Evolutionary conservation across 108 stramenopile species (phyloP).

Genomic region (Stephanodiscus triporus): DNA sequence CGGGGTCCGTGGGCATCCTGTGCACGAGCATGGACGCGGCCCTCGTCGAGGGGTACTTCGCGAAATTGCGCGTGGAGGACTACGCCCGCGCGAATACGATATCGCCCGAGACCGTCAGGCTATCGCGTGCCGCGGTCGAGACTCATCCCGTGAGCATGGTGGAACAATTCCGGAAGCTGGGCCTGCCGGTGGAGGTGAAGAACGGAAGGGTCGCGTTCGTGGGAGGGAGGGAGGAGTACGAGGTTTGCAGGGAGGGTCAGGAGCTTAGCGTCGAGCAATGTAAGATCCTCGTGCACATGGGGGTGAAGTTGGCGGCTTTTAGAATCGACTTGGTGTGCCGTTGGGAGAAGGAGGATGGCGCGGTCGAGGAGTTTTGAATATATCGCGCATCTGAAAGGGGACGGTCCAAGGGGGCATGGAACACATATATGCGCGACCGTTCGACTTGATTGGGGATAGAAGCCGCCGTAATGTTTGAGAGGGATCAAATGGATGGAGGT

Average conservation of each 20-base stretch:
- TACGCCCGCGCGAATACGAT: constrained; percentile 89
- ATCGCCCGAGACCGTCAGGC: constrained; percentile 66
- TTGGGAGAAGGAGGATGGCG: constrained; percentile 72
- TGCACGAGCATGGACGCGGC: constrained; percentile 73
- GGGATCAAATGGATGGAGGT: no score
- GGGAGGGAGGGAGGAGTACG: constrained; percentile 71
- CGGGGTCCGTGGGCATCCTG: constrained; percentile 90
- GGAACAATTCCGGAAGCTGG: constrained; percentile 94
- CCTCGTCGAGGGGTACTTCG: constrained; percentile 89
- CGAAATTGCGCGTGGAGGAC: constrained; percentile 78
- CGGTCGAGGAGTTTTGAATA: constrained; percentile 53
- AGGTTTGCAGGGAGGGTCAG: constrained; percentile 89
- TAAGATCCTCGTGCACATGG: constrained; percentile 91
- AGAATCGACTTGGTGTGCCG: constrained; percentile 77
- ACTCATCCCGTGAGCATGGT: constrained; percentile 92
- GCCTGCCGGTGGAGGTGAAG: constrained; percentile 91
- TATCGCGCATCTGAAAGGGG: neutral
- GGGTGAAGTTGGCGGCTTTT: constrained; percentile 81
- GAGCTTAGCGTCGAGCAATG: constrained; percentile 87
- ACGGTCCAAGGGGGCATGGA: neutral
- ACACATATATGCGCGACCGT: neutral
- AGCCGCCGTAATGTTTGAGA: no score
- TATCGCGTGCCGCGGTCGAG: constrained; percentile 73
- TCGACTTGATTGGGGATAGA: neutral
- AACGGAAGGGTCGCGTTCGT: constrained; percentile 84